Evolutionary conservation across 2,329 filamentous ascomycete species (phyloP).

Genomic region (Tolypocladium nubicola): DNA sequence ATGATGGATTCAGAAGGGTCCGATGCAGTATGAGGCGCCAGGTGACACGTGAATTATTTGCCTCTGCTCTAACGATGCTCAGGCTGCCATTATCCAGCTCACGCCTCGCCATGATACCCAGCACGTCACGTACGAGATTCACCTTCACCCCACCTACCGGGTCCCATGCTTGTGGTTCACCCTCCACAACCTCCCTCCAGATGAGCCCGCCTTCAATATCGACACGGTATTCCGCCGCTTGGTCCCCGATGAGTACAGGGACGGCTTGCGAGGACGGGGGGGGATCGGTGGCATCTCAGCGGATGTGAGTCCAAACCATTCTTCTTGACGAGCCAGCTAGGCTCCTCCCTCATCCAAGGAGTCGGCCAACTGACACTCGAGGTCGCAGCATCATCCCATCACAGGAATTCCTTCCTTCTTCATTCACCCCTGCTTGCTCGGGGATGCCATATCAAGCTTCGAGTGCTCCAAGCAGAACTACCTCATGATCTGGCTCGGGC

Average conservation of each 20-base stretch:
- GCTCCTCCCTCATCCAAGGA: slow-evolving; percentile 7
- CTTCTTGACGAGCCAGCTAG: slow-evolving; percentile 12
- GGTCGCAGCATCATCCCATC: slow-evolving; percentile 66
- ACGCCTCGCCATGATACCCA: slow-evolving; percentile 22
- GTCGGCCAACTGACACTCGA: slow-evolving; percentile 24
- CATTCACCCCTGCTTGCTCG: slow-evolving; percentile 84
- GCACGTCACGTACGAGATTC: slow-evolving; percentile 60
- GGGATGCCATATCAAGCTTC: slow-evolving; percentile 64
- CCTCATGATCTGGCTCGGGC: slow-evolving; percentile 79
- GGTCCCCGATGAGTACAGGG: slow-evolving; percentile 56
- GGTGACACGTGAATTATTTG: slow-evolving; percentile 2
- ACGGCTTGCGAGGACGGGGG: slow-evolving; percentile 48
- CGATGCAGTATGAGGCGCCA: slow-evolving; percentile 33
- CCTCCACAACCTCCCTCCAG: slow-evolving; percentile 45
- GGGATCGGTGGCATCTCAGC: slow-evolving; percentile 65
- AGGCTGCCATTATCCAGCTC: slow-evolving; percentile 30
- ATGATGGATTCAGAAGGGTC: slow-evolving; percentile 41
- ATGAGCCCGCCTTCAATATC: slow-evolving; percentile 48
- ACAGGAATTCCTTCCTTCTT: slow-evolving; percentile 75
- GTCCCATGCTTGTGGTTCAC: slow-evolving; percentile 70
- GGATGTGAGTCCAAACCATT: slow-evolving; percentile 47
- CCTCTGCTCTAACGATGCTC: slow-evolving; percentile 9
- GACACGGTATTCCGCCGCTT: slow-evolving; percentile 62
- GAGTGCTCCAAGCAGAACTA: slow-evolving; percentile 57
- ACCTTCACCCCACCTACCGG: slow-evolving; percentile 64